Conservation (phyloP, 306 rosid species). For the Acmispon strigosus region DNA sequence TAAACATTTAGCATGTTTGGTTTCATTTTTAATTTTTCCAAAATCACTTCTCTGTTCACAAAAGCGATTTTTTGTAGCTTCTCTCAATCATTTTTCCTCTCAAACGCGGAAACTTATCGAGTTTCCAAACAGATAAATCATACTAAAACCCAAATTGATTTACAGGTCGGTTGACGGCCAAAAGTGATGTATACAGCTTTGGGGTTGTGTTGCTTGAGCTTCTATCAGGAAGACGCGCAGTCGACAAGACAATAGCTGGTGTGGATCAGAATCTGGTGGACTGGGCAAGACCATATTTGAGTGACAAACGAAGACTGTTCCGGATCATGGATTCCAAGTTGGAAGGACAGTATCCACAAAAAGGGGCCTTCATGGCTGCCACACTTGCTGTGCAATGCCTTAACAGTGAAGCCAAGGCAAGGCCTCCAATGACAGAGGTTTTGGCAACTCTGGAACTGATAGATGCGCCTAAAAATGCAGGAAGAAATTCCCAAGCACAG, state of each 20-base stretch:
- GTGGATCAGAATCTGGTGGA: slow-evolving; percentile 77
- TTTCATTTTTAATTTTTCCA: too few species aligned
- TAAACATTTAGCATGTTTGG: neutral
- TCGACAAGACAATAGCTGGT: slow-evolving; percentile 54
- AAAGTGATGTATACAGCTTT: slow-evolving; percentile 90
- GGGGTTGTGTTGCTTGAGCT: slow-evolving; percentile 89
- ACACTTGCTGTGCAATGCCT: slow-evolving; percentile 74
- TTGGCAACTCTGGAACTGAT: slow-evolving; percentile 59
- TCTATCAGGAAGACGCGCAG: slow-evolving; percentile 71
- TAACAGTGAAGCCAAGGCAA: slow-evolving; percentile 54
- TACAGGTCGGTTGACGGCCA: slow-evolving; percentile 80
- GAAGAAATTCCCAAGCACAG: slow-evolving; percentile 35
- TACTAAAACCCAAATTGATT: neutral
- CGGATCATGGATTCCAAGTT: slow-evolving; percentile 90
- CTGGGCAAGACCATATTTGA: slow-evolving; percentile 79
- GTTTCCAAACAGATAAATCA: too few species aligned
- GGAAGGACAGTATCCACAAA: slow-evolving; percentile 86
- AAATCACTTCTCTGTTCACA: too few species aligned
- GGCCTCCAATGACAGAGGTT: slow-evolving; percentile 82
- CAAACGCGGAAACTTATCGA: too few species aligned
- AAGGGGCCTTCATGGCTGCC: slow-evolving; percentile 75
- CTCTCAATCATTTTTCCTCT: too few species aligned
- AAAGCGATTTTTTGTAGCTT: too few species aligned
- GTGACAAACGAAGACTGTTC: slow-evolving; percentile 65
- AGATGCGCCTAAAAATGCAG: slow-evolving; percentile 46